Percentiles rank a stretch among this genome's conserved stretches.
These are phyloP conservation scores for Tetradesmus lagerheimii DNA, from an alignment of 139 green algal genomes.

Conservation along the genomic window DNA sequence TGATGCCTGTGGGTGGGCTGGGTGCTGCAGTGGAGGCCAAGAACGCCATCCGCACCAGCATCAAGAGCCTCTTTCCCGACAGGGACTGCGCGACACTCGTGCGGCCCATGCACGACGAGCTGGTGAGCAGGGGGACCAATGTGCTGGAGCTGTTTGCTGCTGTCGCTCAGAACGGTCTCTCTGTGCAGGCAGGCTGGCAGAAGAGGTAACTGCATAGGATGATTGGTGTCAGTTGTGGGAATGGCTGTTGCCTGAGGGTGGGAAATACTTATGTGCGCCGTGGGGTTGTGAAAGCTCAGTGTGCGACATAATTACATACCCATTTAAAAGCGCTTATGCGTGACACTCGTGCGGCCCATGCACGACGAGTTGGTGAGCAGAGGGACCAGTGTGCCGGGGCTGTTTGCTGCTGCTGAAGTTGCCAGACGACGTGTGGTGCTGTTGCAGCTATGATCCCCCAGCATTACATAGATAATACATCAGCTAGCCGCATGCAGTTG, in stretches of 20 bases:
- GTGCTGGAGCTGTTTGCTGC: not conserved
- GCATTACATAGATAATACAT: no score
- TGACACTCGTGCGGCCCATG: slow-evolving; percentile 89
- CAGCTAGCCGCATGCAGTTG: not conserved
- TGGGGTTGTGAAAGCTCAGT: no score
- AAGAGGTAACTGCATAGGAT: no score
- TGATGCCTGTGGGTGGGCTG: slow-evolving; percentile 73
- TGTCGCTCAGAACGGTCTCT: not conserved
- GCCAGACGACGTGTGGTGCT: no score
- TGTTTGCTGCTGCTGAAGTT: no score
- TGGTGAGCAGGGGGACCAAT: not conserved
- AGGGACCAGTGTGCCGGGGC: not conserved
- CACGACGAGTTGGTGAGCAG: slow-evolving; percentile 78
- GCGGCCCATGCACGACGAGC: slow-evolving; percentile 91
- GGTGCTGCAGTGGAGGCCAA: slow-evolving; percentile 46
- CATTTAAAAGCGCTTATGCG: no score
- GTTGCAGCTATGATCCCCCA: no score
- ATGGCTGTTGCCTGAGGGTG: no score
- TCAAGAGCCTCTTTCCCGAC: slow-evolving; percentile 93
- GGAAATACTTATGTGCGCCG: no score
- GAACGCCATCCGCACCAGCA: slow-evolving; percentile 87
- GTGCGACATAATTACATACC: no score
- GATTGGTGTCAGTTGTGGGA: no score
- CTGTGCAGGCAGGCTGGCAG: no score
- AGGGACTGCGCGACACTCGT: slow-evolving; percentile 94